Percentiles rank a stretch among this genome's conserved stretches.
Evolutionary conservation across 2,329 filamentous ascomycete species (phyloP).

Genomic region (Fusarium lateritium): DNA sequence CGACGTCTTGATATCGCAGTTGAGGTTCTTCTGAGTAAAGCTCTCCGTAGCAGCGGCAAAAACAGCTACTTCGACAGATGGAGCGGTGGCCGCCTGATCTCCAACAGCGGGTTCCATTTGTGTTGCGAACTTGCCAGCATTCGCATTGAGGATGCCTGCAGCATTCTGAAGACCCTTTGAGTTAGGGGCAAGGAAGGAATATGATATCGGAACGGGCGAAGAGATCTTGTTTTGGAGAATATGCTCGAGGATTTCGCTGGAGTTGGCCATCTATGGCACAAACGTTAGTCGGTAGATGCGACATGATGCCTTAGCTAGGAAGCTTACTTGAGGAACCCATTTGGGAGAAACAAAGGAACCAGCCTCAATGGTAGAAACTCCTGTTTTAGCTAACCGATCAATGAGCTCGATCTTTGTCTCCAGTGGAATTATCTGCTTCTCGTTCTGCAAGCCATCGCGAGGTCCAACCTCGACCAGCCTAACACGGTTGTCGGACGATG

Average conservation of each 20-base stretch:
- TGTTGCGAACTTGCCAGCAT: constrained; percentile 66
- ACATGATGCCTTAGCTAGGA: constrained; percentile 1
- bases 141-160: constrained; percentile 64
- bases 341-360: constrained; percentile 88
- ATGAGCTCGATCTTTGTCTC: constrained; percentile 84
- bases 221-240: constrained; percentile 71
- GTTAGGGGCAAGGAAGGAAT: constrained; percentile 87
- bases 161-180: constrained; percentile 79
- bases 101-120: constrained; percentile 62
- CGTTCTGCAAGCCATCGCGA: constrained; percentile 89
- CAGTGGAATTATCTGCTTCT: constrained; percentile 79
- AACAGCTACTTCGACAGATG: constrained; percentile 79
- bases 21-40: constrained; percentile 86
- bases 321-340: constrained; percentile 82
- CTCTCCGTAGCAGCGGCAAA: constrained; percentile 87
- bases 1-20: constrained; percentile 82
- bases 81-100: constrained; percentile 59
- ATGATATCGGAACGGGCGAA: constrained; percentile 73
- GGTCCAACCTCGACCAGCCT: constrained; percentile 87
- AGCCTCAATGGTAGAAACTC: constrained; percentile 81
- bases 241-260: constrained; percentile 79
- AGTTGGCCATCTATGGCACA: constrained; percentile 80
- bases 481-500: constrained; percentile 61
- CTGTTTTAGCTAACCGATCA: constrained; percentile 76
- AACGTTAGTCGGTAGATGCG: constrained; percentile 26